Evolutionary conservation across 1,139 yeast genomes (phyloP).

Genomic region (Casaregolazyma lundiana): DNA sequence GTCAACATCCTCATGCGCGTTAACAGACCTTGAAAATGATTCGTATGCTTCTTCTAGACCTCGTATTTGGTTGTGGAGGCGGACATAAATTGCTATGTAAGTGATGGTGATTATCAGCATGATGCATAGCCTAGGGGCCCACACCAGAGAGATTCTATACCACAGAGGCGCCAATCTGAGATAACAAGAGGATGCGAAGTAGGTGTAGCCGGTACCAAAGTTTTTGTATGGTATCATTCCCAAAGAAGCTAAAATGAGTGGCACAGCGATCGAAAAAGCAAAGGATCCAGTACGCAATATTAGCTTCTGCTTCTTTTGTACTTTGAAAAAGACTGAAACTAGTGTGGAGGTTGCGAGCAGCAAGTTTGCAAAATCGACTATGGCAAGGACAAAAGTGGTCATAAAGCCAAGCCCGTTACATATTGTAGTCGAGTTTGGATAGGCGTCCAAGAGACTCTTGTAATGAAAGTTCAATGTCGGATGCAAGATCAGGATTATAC

Average conservation of each 20-base stretch:
- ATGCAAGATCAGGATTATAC: constrained; percentile 57
- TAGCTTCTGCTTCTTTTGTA: constrained; percentile 47
- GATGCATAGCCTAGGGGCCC: constrained; percentile 74
- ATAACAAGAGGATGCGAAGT: constrained; percentile 67
- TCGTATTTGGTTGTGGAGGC: constrained; percentile 41
- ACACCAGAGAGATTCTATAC: constrained; percentile 66
- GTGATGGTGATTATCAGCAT: constrained; percentile 56
- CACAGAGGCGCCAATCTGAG: constrained; percentile 66
- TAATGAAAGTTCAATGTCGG: constrained; percentile 53
- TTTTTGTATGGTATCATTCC: constrained; percentile 46
- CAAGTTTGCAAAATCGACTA: constrained; percentile 62
- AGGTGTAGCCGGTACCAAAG: constrained; percentile 25
- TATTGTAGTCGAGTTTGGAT: constrained; percentile 34
- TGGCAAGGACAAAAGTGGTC: constrained; percentile 52
- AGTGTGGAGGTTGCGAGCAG: constrained; percentile 79
- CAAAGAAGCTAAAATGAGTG: constrained; percentile 62
- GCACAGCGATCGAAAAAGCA: constrained; percentile 51
- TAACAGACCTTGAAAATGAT: neutral
- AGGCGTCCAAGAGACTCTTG: constrained; percentile 42
- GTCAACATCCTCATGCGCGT: neutral
- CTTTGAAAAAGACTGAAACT: constrained; percentile 27
- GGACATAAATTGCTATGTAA: constrained; percentile 65
- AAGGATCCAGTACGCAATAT: constrained; percentile 53
- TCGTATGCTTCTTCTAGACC: constrained; percentile 65
- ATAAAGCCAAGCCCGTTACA: constrained; percentile 72